phyloP scores from a whole-genome alignment of 192 early-diverging fungal species.

The Rhizophagus clarus region DNA sequence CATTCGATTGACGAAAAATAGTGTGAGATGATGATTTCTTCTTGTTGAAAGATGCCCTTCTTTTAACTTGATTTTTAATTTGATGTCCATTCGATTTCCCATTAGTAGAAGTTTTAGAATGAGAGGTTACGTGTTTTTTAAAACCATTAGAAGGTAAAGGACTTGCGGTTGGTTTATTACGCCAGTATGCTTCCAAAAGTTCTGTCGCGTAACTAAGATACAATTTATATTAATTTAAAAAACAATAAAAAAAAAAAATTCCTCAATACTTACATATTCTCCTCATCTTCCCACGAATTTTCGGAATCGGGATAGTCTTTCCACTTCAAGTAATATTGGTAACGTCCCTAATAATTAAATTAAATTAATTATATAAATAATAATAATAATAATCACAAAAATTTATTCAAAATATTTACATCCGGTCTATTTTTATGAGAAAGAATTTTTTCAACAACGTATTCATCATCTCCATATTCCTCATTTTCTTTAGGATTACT shows the following conservation, averaged over 20 bases:
- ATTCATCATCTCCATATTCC: background rate
- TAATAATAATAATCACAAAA: background rate
- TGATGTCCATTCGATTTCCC: background rate
- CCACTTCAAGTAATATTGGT: constrained; percentile 56
- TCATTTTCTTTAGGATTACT: background rate
- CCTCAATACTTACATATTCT: constrained; percentile 40
- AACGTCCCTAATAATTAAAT: background rate
- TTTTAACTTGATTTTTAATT: background rate
- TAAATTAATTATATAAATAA: background rate
- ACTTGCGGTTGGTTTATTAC: background rate
- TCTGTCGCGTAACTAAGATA: background rate
- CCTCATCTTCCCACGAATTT: constrained; percentile 60
- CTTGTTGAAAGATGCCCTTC: background rate
- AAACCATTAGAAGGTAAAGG: background rate
- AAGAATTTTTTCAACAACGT: background rate
- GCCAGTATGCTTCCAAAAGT: background rate
- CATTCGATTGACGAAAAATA: background rate
- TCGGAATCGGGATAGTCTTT: constrained; percentile 46
- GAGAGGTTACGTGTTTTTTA: background rate
- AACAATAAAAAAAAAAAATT: background rate
- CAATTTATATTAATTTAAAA: too few relatives aligned
- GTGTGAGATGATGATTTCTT: background rate
- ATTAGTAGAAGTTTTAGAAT: background rate
- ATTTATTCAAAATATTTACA: background rate
- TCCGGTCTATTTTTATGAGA: background rate